phyloP scores from a whole-genome alignment of 495 filamentous ascomycete species.

The Lasiosphaeriaceae sp. region DNA sequence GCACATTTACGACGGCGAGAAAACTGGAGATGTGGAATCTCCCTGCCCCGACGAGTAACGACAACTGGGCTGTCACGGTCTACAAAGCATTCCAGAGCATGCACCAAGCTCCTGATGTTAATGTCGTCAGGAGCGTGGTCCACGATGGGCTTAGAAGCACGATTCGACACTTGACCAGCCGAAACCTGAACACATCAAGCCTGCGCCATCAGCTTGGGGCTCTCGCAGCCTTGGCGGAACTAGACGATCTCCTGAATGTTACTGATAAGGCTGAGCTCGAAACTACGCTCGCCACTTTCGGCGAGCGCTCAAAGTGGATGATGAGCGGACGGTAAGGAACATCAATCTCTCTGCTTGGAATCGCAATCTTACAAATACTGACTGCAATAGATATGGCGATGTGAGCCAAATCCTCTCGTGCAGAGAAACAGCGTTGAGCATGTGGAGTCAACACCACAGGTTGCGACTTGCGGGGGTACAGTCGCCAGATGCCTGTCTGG shows the following conservation, averaged over 20 bases:
- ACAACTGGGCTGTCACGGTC: constrained; percentile 61
- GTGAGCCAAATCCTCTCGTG: constrained; percentile 76
- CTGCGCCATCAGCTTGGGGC: constrained; percentile 64
- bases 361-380: constrained; percentile 12
- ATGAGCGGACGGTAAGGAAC: constrained; percentile 62
- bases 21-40: constrained; percentile 93
- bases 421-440: constrained; percentile 76
- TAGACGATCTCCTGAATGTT: constrained; percentile 69
- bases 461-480: constrained; percentile 59
- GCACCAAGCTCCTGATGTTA: constrained; percentile 58
- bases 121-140: constrained; percentile 48
- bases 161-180: constrained; percentile 53
- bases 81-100: constrained; percentile 79
- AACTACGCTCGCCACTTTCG: constrained; percentile 57
- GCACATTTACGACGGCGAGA: constrained; percentile 74
- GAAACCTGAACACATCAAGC: constrained; percentile 53
- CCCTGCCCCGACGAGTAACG: constrained; percentile 59
- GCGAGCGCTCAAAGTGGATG: constrained; percentile 70
- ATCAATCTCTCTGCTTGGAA: neutral
- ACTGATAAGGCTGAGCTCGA: constrained; percentile 56
- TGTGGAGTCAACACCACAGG: constrained; percentile 62
- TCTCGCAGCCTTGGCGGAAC: constrained; percentile 74
- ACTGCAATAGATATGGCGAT: constrained; percentile 64
- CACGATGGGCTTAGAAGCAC: constrained; percentile 61
- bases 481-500: constrained; percentile 58